A percentile compares a stretch with the other conserved stretches of the same genome.
Conservation (phyloP, 768 basidiomycete genomes). For the Russula brevipes region DNA sequence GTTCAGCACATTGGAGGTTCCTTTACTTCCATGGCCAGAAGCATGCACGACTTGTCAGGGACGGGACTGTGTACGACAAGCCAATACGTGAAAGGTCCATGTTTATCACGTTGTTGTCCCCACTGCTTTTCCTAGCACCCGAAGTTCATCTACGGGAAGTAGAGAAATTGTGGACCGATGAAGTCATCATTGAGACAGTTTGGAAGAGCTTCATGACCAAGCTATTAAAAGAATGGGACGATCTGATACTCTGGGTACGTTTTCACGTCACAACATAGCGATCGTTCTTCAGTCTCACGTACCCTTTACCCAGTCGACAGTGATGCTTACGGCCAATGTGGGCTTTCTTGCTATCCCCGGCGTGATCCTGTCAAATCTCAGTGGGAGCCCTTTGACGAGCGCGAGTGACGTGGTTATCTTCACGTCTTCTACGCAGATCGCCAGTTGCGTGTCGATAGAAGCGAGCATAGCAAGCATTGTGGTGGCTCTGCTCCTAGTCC, state of each 20-base stretch:
- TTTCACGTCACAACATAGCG: neutral
- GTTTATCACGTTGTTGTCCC: slow-evolving; percentile 18
- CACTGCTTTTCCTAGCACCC: slow-evolving; percentile 21
- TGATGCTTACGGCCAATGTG: slow-evolving; percentile 34
- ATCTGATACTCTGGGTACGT: slow-evolving; percentile 16
- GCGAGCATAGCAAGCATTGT: slow-evolving; percentile 21
- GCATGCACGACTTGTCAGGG: slow-evolving; percentile 14
- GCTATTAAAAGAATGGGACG: slow-evolving; percentile 16
- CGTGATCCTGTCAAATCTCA: slow-evolving; percentile 18
- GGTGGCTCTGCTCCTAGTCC: slow-evolving; percentile 15
- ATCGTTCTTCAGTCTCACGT: neutral
- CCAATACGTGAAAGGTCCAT: neutral
- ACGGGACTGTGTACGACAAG: slow-evolving; percentile 7
- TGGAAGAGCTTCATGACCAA: slow-evolving; percentile 19
- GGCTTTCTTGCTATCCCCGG: slow-evolving; percentile 35
- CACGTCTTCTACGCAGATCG: slow-evolving; percentile 8
- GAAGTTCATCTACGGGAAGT: slow-evolving; percentile 20
- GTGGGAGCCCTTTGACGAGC: neutral
- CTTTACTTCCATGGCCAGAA: slow-evolving; percentile 22
- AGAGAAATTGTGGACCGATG: slow-evolving; percentile 19
- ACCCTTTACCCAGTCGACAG: slow-evolving; percentile 26
- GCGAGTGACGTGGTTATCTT: neutral
- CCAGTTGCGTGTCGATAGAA: slow-evolving; percentile 17
- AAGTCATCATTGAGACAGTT: slow-evolving; percentile 5
- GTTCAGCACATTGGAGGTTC: slow-evolving; percentile 22